Evolutionary conservation across 805 yeast genomes (phyloP).

Genomic region (Zygosaccharomyces pseudorouxii): DNA sequence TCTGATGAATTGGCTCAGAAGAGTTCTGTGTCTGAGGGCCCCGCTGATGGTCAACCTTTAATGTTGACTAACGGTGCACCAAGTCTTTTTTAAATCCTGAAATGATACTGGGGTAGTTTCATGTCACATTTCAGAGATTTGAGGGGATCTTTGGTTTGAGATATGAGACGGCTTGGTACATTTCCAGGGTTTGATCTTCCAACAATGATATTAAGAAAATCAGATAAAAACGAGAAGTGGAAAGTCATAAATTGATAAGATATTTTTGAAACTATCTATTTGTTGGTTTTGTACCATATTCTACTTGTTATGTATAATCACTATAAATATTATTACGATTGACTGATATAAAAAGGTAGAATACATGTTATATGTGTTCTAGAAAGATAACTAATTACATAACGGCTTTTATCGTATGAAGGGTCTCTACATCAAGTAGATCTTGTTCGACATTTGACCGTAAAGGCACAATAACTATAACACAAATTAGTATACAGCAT

Average conservation of each 20-base stretch:
- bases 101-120: not conserved
- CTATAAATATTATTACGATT: slow-evolving; percentile 1
- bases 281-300: slow-evolving; percentile 4
- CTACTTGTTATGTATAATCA: slow-evolving; percentile 4
- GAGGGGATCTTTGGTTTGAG: slow-evolving; percentile 14
- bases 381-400: not conserved
- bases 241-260: not conserved
- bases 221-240: not conserved
- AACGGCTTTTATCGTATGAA: not conserved
- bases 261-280: not conserved
- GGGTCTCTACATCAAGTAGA: not conserved
- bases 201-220: not conserved
- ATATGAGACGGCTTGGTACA: not conserved
- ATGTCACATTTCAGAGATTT: slow-evolving; percentile 3
- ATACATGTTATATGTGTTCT: not conserved
- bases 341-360: not conserved
- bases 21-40: slow-evolving; percentile 47
- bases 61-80: slow-evolving; percentile 73
- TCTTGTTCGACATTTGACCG: not conserved
- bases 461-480: not conserved
- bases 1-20: slow-evolving; percentile 68
- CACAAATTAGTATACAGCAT: slow-evolving; percentile 2
- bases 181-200: not conserved
- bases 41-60: slow-evolving; percentile 61
- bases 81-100: not conserved